These are phyloP conservation scores for Fraxinus pennsylvanica DNA, from an alignment of 257 asterid genomes.

Conservation along the genomic window DNA sequence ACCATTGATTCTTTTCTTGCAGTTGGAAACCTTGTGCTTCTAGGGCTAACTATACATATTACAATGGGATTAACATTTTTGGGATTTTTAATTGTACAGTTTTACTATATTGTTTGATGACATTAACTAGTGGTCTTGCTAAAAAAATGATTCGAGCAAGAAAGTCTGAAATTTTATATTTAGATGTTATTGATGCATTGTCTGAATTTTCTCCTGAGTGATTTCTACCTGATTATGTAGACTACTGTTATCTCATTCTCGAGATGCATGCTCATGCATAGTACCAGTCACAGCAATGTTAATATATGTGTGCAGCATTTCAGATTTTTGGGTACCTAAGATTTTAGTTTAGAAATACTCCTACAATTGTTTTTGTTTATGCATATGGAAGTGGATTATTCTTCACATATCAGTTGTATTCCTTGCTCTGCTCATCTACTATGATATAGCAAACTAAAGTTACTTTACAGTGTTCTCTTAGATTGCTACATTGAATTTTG, in stretches of 20 bases:
- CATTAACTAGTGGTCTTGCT: background rate
- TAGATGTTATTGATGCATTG: background rate
- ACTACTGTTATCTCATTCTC: background rate
- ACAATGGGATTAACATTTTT: background rate
- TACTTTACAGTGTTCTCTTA: conserved; percentile 8
- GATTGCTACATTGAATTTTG: conserved; percentile 13
- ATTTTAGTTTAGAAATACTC: background rate
- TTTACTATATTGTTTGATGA: background rate
- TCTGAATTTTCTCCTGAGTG: background rate
- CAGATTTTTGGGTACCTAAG: background rate
- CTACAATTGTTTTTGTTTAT: background rate
- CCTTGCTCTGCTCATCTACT: background rate
- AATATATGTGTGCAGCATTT: background rate
- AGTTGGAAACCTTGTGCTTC: background rate
- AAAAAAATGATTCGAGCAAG: background rate
- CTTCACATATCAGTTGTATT: background rate
- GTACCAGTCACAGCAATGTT: background rate
- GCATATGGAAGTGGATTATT: background rate
- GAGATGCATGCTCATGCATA: background rate
- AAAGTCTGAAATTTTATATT: background rate
- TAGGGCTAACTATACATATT: background rate
- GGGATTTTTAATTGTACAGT: background rate
- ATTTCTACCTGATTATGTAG: background rate
- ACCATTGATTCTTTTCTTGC: background rate
- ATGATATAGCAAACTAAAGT: background rate